phyloP scores from a whole-genome alignment of 2,329 filamentous ascomycete genomes.

The Botrytis medusae region DNA sequence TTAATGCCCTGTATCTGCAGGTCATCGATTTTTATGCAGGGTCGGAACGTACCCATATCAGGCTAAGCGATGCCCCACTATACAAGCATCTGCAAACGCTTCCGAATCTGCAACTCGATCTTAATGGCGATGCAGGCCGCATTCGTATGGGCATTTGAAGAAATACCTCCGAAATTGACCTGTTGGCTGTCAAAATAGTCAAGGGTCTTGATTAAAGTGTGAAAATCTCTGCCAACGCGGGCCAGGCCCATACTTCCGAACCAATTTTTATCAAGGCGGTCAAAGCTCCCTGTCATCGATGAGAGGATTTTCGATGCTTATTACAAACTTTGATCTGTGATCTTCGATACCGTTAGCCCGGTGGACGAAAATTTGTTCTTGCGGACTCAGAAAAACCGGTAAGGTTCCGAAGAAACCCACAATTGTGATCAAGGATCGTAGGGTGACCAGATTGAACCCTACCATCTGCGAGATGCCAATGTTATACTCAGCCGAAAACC shows the following conservation, averaged over 20 bases:
- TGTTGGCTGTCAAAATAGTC: not conserved
- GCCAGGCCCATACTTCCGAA: not conserved
- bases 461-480: not conserved
- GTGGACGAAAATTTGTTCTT: not conserved
- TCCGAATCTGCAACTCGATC: not conserved
- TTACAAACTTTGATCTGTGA: not conserved
- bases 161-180: not conserved
- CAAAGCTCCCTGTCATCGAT: not conserved
- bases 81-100: not conserved
- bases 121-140: not conserved
- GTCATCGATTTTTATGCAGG: not conserved
- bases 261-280: not conserved
- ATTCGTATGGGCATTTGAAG: not conserved
- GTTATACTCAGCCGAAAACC: not conserved
- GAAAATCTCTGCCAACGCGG: not conserved
- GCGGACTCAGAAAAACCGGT: not conserved
- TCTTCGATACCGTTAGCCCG: not conserved
- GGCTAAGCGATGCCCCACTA: not conserved
- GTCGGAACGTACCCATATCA: not conserved
- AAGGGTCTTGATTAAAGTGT: not conserved
- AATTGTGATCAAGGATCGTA: not conserved
- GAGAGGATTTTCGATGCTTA: not conserved
- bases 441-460: not conserved
- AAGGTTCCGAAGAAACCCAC: not conserved
- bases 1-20: not conserved